These are phyloP conservation scores for Hypomyces rosellus DNA, from an alignment of 2,329 filamentous ascomycete genomes.

Conservation along the genomic window DNA sequence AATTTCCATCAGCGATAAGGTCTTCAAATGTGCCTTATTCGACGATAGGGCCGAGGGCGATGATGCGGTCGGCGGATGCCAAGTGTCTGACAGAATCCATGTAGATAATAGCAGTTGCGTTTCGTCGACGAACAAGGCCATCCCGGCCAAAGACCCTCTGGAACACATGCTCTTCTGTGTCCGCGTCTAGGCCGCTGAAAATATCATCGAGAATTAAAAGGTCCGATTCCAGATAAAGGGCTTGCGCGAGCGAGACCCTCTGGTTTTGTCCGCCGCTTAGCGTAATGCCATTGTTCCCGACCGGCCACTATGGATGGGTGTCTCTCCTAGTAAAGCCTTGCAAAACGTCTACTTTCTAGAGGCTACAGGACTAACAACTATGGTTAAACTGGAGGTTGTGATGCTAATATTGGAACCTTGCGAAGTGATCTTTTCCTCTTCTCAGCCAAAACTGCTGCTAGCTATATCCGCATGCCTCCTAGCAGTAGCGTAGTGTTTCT, in stretches of 20 bases:
- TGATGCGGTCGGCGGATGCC: constrained; percentile 5
- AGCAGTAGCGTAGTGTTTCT: too few relatives aligned
- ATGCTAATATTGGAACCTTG: constrained; percentile 2
- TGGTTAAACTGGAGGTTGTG: constrained; percentile 18
- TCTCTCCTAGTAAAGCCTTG: constrained; percentile 28
- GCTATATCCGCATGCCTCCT: too few relatives aligned
- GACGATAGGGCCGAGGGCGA: background rate
- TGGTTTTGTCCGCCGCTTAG: constrained; percentile 44
- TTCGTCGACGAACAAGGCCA: constrained; percentile 23
- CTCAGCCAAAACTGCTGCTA: too few relatives aligned
- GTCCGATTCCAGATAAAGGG: constrained; percentile 89
- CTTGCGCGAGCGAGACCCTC: constrained; percentile 87
- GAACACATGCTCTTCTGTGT: constrained; percentile 33
- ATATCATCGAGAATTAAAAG: constrained; percentile 57
- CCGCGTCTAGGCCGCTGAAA: constrained; percentile 29
- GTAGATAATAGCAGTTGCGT: constrained; percentile 23
- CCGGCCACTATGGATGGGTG: constrained; percentile 15
- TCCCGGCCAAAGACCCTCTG: constrained; percentile 26
- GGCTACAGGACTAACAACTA: constrained; percentile 32
- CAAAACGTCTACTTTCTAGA: constrained; percentile 32
- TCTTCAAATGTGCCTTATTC: too few relatives aligned
- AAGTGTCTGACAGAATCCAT: constrained; percentile 14
- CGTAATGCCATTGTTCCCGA: constrained; percentile 36
- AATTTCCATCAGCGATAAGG: too few relatives aligned
- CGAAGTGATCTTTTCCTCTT: constrained; percentile 12